Conservation (phyloP, 208 protist genomes). For the Phytomonas sp. region DNA sequence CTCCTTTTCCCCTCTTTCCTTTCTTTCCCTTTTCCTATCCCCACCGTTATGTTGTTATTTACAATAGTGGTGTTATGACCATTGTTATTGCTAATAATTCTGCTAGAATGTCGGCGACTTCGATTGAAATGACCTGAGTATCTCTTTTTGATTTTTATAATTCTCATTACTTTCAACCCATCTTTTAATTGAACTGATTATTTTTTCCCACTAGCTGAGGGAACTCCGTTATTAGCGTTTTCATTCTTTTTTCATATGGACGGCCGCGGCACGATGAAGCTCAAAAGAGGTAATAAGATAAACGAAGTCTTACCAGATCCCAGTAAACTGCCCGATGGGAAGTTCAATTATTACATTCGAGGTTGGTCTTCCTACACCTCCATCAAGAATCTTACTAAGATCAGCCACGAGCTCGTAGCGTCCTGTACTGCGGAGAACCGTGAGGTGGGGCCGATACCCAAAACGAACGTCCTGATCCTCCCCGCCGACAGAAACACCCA, state of each 20-base stretch:
- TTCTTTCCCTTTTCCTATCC: not conserved
- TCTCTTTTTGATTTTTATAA: not conserved
- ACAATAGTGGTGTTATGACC: not conserved
- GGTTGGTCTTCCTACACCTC: conserved; percentile 59
- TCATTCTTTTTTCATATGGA: not conserved
- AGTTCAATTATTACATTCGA: conserved; percentile 61
- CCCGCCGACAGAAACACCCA: conserved; percentile 9
- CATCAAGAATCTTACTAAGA: conserved; percentile 43
- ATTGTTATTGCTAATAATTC: not conserved
- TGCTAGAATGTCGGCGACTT: not conserved
- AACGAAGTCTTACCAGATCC: conserved; percentile 72
- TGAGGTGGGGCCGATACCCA: conserved; percentile 34
- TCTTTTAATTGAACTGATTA: conserved; percentile 3
- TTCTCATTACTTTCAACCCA: not conserved
- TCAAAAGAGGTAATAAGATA: conserved; percentile 16
- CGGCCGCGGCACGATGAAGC: conserved; percentile 23
- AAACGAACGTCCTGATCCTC: conserved; percentile 57
- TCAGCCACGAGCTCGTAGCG: conserved; percentile 31
- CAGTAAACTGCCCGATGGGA: conserved; percentile 38
- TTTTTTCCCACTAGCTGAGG: conserved; percentile 3
- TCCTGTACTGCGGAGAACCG: conserved; percentile 44
- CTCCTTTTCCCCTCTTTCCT: conserved; percentile 6
- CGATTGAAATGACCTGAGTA: not conserved
- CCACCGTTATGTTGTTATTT: not conserved
- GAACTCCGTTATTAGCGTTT: not conserved